Evolutionary conservation across 176 grass and related monocot genomes (phyloP), one percentile per base, ranked within the genome.

Genomic region (Typha latifolia): DNA sequence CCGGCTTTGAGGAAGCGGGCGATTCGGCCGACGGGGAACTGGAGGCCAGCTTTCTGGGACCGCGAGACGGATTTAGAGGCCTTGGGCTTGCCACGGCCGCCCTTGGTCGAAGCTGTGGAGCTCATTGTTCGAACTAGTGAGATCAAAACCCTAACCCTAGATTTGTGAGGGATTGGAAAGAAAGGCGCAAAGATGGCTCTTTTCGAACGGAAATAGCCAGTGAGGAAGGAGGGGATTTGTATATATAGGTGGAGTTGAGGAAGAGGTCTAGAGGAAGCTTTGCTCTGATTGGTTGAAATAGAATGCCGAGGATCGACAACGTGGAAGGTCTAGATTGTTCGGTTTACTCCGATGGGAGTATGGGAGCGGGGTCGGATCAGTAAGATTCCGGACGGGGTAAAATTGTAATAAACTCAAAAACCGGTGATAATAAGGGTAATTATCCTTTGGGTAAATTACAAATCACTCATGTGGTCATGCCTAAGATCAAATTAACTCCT

Each of bases 11-110:
- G 89, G 75, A 77, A 87, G 51, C 89, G 69, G 12, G 78, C 89
- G 22, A 91, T 79, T 59, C 84, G 84, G 64, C 84, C 89, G 32
- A 91, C 84, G 78, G 89, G 89, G 65, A 91, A 91, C 89, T 87
- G 84, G 14, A 91, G 81, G 0, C 89, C 89, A 11, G 89, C 89
- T 72, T 91, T 91, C 20, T 49, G 34, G 1, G 70, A 72, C 3
- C 70, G 70, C 34, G 70, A 72, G 19, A 72, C 70, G 19, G 70
- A 49, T 20, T 72, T 72, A 4, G 70, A 49, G 12, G 70, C 57
- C 70, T 72, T 72, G 70, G 70, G 18, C 70, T 72, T 72, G 37
- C 70, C 70, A 1, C 70, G 55, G 19, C 70, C 70, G 34, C 70
- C 70, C 55, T 72, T 72, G 19, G 70, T 47, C 16, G 70, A n/a